These are phyloP conservation scores for Moesziomyces parantarcticus DNA, from an alignment of 1,284 basidiomycete species.

Conservation along the genomic window DNA sequence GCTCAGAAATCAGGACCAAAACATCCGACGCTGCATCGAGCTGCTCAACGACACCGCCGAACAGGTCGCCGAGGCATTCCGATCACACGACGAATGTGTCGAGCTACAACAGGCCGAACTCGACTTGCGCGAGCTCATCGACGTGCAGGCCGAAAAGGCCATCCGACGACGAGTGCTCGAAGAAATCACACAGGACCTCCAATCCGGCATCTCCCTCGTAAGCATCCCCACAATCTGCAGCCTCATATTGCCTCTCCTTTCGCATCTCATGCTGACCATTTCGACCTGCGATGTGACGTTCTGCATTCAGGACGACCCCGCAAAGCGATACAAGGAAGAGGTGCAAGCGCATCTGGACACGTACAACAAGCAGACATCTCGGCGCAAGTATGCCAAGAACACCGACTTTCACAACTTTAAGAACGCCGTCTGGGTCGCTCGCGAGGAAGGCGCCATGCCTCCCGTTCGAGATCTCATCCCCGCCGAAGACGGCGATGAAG, in stretches of 20 bases:
- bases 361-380: conserved; percentile 47
- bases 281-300: not conserved
- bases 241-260: not conserved
- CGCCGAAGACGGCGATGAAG: conserved; percentile 27
- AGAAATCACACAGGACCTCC: conserved; percentile 35
- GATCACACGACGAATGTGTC: conserved; percentile 10
- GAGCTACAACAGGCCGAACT: conserved; percentile 43
- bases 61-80: conserved; percentile 36
- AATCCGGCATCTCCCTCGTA: conserved; percentile 22
- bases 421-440: conserved; percentile 49
- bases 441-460: conserved; percentile 56
- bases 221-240: conserved; percentile 3
- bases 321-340: conserved; percentile 25
- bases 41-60: conserved; percentile 43
- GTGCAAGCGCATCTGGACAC: conserved; percentile 17
- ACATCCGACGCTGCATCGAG: conserved; percentile 25
- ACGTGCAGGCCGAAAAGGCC: conserved; percentile 46
- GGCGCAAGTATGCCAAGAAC: conserved; percentile 52
- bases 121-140: conserved; percentile 51
- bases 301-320: conserved; percentile 10
- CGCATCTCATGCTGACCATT: not conserved
- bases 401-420: conserved; percentile 52
- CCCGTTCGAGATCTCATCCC: conserved; percentile 54
- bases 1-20: conserved; percentile 21
- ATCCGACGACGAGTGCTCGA: conserved; percentile 34